Conservation (phyloP, 1,284 basidiomycete genomes). For the Fomes fomentarius region DNA sequence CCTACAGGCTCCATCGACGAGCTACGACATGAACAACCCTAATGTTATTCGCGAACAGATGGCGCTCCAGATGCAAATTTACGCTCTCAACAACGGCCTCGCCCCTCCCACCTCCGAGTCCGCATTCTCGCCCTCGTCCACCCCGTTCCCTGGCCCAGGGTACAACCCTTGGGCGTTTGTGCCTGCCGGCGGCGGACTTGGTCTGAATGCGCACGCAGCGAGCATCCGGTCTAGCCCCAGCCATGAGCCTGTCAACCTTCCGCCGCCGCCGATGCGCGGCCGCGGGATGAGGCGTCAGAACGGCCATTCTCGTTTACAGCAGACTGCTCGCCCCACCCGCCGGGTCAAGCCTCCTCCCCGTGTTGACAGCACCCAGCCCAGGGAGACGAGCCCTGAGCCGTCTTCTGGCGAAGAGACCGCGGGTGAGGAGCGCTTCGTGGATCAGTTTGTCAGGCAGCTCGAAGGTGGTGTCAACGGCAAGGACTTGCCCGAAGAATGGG, state of each 20-base stretch:
- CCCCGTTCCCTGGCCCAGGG: constrained; percentile 61
- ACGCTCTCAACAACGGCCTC: constrained; percentile 70
- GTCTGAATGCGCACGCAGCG: constrained; percentile 41
- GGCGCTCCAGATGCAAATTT: constrained; percentile 73
- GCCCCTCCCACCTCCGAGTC: constrained; percentile 59
- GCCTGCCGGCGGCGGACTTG: constrained; percentile 43
- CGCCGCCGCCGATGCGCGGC: constrained; percentile 44
- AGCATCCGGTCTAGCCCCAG: constrained; percentile 77
- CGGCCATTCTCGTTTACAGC: constrained; percentile 40
- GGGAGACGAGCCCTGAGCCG: constrained; percentile 76
- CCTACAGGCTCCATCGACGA: constrained; percentile 45
- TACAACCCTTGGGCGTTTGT: constrained; percentile 72
- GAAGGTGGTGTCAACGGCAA: constrained; percentile 33
- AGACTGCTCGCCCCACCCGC: constrained; percentile 25
- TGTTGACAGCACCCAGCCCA: constrained; percentile 78
- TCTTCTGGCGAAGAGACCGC: constrained; percentile 61
- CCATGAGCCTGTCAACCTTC: constrained; percentile 66
- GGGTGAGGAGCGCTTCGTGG: constrained; percentile 54
- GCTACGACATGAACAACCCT: constrained; percentile 53
- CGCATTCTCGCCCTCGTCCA: constrained; percentile 71
- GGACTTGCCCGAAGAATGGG: constrained; percentile 15
- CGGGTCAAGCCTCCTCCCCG: constrained; percentile 65
- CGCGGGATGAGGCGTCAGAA: constrained; percentile 40
- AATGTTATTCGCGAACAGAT: constrained; percentile 66
- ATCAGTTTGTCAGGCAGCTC: constrained; percentile 38